A percentile compares a stretch with the other conserved stretches of the same genome.
These are phyloP conservation scores for Buddleja alternifolia DNA, from an alignment of 257 asterid genomes.

Conservation along the genomic window DNA sequence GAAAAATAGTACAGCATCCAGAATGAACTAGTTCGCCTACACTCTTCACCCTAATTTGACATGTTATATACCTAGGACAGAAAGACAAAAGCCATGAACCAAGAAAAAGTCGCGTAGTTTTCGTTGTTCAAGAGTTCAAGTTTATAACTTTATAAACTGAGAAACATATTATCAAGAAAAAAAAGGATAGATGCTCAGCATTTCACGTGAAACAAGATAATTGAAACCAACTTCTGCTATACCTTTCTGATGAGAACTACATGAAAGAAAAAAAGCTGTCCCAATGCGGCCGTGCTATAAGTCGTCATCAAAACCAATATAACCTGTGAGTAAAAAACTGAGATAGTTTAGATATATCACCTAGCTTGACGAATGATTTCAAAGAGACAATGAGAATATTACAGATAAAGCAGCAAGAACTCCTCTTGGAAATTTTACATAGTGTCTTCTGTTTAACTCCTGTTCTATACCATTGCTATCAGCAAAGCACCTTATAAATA, in stretches of 20 bases:
- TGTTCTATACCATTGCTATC: constrained; percentile 63
- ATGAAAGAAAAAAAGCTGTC: constrained; percentile 92
- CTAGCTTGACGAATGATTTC: neutral
- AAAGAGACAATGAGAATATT: constrained; percentile 33
- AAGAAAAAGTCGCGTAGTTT: too few species aligned
- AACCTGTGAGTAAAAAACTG: constrained; percentile 44
- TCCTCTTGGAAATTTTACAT: constrained; percentile 74
- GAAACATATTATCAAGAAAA: neutral
- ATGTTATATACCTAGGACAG: too few species aligned
- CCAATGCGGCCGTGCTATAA: constrained; percentile 85
- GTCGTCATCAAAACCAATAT: constrained; percentile 61
- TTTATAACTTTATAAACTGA: too few species aligned
- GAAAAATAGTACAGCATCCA: neutral
- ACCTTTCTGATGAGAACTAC: constrained; percentile 93
- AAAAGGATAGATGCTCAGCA: neutral
- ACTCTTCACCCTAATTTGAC: neutral
- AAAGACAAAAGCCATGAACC: neutral
- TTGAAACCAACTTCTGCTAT: constrained; percentile 13
- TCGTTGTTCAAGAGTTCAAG: too few species aligned
- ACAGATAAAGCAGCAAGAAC: constrained; percentile 83
- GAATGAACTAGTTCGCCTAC: neutral
- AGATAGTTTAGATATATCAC: constrained; percentile 16
- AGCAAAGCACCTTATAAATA: constrained; percentile 88
- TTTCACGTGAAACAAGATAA: neutral
- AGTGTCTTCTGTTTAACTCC: constrained; percentile 58